Evolutionary conservation across 768 basidiomycete genomes (phyloP).

Genomic region (Termitomyces sp.): DNA sequence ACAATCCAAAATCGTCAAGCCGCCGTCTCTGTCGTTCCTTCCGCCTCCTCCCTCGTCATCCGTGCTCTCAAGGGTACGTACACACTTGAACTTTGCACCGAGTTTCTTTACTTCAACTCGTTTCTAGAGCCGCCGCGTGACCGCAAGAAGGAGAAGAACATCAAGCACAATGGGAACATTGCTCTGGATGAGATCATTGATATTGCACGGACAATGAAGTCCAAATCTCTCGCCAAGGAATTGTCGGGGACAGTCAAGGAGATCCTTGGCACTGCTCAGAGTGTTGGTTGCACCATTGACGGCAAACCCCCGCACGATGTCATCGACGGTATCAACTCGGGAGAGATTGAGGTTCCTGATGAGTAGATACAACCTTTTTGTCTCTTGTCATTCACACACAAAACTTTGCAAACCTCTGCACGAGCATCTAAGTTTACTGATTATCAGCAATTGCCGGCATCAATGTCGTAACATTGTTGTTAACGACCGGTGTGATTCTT

Average conservation of each 20-base stretch:
- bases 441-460: not conserved
- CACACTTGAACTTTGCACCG: conserved; percentile 9
- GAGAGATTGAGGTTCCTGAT: conserved; percentile 81
- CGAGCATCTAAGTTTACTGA: not conserved
- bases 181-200: conserved; percentile 90
- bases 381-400: conserved; percentile 17
- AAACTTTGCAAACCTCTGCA: conserved; percentile 14
- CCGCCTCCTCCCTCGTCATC: conserved; percentile 96
- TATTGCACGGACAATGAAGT: conserved; percentile 94
- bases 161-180: conserved; percentile 96
- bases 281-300: conserved; percentile 94
- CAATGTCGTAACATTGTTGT: not conserved
- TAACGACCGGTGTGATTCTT: not conserved
- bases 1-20: conserved; percentile 99
- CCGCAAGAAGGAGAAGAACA: conserved; percentile 99
- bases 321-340: conserved; percentile 82
- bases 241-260: conserved; percentile 90
- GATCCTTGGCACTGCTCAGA: conserved; percentile 97
- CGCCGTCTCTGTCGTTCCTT: conserved; percentile 91
- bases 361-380: conserved; percentile 50
- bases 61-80: conserved; percentile 92
- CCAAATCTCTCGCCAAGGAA: conserved; percentile 91
- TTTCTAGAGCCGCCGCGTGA: conserved; percentile 91
- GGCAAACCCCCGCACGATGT: conserved; percentile 90
- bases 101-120: not conserved